Base-by-base conservation (phyloP, 257 asterid genomes). In the Eustoma russellianum region DNA sequence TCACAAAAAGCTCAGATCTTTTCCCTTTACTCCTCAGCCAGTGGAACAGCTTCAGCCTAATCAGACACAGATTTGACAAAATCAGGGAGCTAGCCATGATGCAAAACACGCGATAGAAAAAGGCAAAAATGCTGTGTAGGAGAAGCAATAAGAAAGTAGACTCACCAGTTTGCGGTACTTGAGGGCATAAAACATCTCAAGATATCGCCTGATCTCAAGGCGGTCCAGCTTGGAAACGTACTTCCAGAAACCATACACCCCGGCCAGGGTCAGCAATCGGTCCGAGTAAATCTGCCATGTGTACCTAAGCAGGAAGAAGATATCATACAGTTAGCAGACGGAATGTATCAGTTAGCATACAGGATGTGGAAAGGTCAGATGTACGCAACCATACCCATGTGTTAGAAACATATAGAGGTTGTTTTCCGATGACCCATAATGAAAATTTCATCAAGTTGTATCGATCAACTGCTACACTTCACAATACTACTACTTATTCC, bases 171-270 rank as follows among this genome's bases (percentile, higher is more conserved):
- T 76, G 57, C 97, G 93, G 51, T 45, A 79, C 73, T 88, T 85
- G 69, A 85, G 91, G 5, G 95, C 91, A n/a, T 74, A 83, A 48
- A 88, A 82, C 97, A 88, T 88, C 54, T 88, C 97, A 34, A 88
- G 91, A 64, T 88, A 88, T 7, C 97, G 87, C 24, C 92, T 74
- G 41, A 81, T 85, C 80, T 83, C 94, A 46, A 66, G 81, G 54
- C 95, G 94, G 68, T 89, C 94, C 5, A 85, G 87, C 69, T 89
- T 83, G 17, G 95, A 85, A 24, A 85, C 89, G 34, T 83, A 57
- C 18, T 85, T 89, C 95, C 95, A 89, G 71, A 89, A 89, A 13
- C 95, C 97, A 41, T 89, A 89, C 18, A 89, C 95, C 13, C 94
- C 95, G 5, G 97, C 94, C 70, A 89, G 46, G 0, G 89, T 89